Evolutionary conservation across 495 filamentous ascomycete genomes (phyloP), one percentile per base, ranked within the genome.

Genomic region (Xylaria nigripes): DNA sequence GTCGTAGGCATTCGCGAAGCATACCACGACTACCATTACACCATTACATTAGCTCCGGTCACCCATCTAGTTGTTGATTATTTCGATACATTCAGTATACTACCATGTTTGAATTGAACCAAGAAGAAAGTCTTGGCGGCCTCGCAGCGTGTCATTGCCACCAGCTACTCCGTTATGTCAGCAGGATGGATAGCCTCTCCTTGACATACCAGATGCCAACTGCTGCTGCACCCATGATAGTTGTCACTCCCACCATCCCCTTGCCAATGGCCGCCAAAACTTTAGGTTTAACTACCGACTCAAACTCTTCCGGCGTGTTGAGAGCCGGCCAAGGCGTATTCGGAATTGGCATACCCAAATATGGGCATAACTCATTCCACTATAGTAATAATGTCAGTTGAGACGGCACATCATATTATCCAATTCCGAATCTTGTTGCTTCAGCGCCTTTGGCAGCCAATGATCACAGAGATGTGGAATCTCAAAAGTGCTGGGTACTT

Each of bases 361-460:
- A 66, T 7, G 65, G 61, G 44, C 65, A 68, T 19, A 68, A 38
- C 24, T 68, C 60, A 5, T 64, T 55, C 65, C 65, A 68, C n/a
- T 55, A 21, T 8, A 22, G 25, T 10, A 34, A 5, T 9, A 9
- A 24, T 13, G 43, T 48, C 27, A 48, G 45, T n/a, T n/a, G n/a
- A n/a, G n/a, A n/a, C n/a, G n/a, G n/a, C n/a, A n/a, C n/a, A n/a
- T n/a, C n/a, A n/a, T n/a, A n/a, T n/a, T n/a, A n/a, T 10, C 6
- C 1, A 0, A 15, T 22, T 29, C 27, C 27, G 9, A 42, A 18
- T 40, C 15, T 5, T 18, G 15, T 18, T 12, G n/a, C 36, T 18
- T 12, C 2, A 15, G 13, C 21, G 16, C n/a, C n/a, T n/a, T n/a
- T n/a, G n/a, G n/a, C n/a, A n/a, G n/a, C n/a, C n/a, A n/a, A n/a